Conservation (phyloP, 1,284 basidiomycete genomes). For the Mycosarcoma mackinlayi region DNA sequence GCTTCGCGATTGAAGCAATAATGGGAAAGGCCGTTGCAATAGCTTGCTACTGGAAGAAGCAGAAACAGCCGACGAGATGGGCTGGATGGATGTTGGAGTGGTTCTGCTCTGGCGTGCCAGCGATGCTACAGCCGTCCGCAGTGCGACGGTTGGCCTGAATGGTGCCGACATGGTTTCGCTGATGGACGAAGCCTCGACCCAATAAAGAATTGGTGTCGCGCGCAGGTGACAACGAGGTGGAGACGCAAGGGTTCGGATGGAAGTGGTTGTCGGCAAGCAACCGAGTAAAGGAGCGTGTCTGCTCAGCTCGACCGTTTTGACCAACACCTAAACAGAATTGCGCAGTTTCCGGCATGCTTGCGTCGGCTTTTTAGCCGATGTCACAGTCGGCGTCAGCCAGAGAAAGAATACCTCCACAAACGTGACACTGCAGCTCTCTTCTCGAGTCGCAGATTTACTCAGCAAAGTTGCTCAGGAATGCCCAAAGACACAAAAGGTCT, state of each 20-base stretch:
- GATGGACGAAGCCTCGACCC: background rate
- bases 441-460: no score
- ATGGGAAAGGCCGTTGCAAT: background rate
- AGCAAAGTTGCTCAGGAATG: background rate
- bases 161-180: conserved; percentile 9
- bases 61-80: background rate
- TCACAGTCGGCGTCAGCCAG: no score
- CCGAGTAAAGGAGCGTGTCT: background rate
- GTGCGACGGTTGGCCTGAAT: background rate
- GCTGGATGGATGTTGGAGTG: background rate
- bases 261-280: no score
- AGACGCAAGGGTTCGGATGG: background rate
- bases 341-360: no score
- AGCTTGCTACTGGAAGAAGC: conserved; percentile 12
- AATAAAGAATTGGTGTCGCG: background rate
- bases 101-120: background rate
- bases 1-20: conserved; percentile 2
- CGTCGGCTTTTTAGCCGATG: no score
- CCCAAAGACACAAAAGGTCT: background rate
- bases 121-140: conserved; percentile 5
- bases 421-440: no score
- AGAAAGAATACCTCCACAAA: conserved; percentile 3
- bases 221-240: background rate
- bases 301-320: background rate
- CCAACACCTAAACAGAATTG: no score